Base-by-base conservation (phyloP, 2,329 filamentous ascomycete species). In the Zasmidium angulare region DNA sequence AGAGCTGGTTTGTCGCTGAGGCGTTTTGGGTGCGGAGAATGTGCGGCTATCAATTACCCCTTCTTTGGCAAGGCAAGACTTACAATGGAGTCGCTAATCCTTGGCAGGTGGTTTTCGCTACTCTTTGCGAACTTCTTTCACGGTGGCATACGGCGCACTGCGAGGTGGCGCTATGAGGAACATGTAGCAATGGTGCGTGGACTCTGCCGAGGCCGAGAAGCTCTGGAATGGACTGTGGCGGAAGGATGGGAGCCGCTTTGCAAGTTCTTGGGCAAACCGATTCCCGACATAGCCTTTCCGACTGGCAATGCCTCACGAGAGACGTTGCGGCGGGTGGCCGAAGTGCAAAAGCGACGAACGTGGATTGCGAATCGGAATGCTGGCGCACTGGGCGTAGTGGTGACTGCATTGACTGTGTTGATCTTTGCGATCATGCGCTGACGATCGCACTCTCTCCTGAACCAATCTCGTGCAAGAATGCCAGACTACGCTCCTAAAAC, bases 181-280 rank as follows among this genome's bases (percentile, higher is more conserved):
- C 29, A 36, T 36, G 29, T 36, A 14, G 29, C 7, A 36, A 36
- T 36, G 29, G 29, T 36, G 7, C 29, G 29, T 14, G 29, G 29
- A 7, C 29, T 36, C 14, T 36, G 29, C 14, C 29, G 14, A 7
- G 29, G 29, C 7, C 29, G 29, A 7, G 7, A 36, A 36, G 29
- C 72, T 20, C 61, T 72, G 7, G 63, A 68, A 43, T 63, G 67
- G 26, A 50, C 56, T 50, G 23, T 64, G 17, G 50, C 63, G 2
- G 59, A 64, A 47, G 66, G 67, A 3, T 73, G 71, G 70, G 61
- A 56, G 26, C 65, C 66, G 10, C 53, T 72, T 11, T 71, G 69
- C 57, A 43, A 63, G 3, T 72, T 71, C 26, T 59, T 72, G 29
- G 29, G 7, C 7, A 36, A 14, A 36, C 29, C 29, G 7, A 14